Percentiles rank a stretch among this genome's conserved stretches.
phyloP scores from a whole-genome alignment of 2,329 filamentous ascomycete species.

The Tolypocladium ophioglossoides region DNA sequence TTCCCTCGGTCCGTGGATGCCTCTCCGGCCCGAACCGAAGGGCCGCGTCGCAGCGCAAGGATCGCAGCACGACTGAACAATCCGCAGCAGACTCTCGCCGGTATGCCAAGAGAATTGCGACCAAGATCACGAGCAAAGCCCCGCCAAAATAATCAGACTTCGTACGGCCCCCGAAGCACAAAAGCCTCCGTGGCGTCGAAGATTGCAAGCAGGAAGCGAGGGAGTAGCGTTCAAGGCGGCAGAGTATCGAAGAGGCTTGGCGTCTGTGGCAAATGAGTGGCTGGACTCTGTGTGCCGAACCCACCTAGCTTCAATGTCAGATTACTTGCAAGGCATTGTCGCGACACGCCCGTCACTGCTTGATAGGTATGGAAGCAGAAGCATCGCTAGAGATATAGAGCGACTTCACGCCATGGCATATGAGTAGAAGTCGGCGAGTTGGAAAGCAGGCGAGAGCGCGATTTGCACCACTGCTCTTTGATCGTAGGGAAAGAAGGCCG shows the following conservation, averaged over 20 bases:
- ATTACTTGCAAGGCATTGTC: no score
- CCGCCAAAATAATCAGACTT: background rate
- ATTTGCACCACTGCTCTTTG: no score
- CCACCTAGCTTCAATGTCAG: no score
- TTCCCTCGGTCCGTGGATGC: background rate
- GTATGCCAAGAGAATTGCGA: background rate
- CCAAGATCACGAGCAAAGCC: background rate
- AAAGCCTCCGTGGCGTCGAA: background rate
- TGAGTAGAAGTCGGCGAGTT: no score
- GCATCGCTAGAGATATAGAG: no score
- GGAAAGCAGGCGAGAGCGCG: no score
- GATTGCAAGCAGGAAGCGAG: conserved; percentile 1
- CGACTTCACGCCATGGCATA: no score
- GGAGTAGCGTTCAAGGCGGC: background rate
- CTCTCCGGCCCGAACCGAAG: background rate
- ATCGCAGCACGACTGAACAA: background rate
- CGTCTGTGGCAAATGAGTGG: background rate
- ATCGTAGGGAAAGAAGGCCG: no score
- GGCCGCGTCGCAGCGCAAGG: conserved; percentile 1
- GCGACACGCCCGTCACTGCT: no score
- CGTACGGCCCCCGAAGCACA: background rate
- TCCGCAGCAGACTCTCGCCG: no score
- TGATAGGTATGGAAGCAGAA: no score
- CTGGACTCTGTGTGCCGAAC: no score
- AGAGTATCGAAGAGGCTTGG: conserved; percentile 1